Base-by-base conservation (phyloP, 345 rosid species). In the Populus pruinosa region DNA sequence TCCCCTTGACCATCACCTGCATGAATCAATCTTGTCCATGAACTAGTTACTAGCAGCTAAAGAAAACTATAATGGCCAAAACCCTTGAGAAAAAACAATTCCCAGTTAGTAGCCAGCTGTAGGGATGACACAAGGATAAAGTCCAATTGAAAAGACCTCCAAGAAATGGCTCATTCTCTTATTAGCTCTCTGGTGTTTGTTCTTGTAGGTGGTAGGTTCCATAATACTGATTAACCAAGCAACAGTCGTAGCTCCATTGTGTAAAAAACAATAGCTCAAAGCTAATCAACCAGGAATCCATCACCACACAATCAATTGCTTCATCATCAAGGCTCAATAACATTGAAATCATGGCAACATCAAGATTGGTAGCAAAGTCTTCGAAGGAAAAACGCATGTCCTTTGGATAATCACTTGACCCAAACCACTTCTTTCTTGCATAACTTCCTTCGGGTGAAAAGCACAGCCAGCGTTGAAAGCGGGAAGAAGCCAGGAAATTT, bases 281-380 rank as follows among this genome's bases (percentile, higher is more conserved):
- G 71, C 67, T 76, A 74, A 77, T 70, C 39, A 63, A 55, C 23
- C 25, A 70, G 65, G 47, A 65, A 69, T 67, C 61, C 81, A 77
- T 71, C 79, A 71, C 27, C 70, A 71, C 68, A 68, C 31, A 64
- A 67, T 73, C 71, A 77, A 31, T 74, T 80, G 79, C 80, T 73
- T 76, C 10, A 76, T 20, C 55, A 50, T 23, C 39, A 72, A 68
- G 80, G 69, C 68, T 69, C 63, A 50, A 70, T 71, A 75, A 38
- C 71, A 73, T 63, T 69, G 18, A 63, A 69, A 65, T 44, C 44
- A 55, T 55, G 4, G 61, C 9, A 21, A 21, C 11, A 21, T 55
- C 3, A 25, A 35, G 62, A 41, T 11, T 6, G 20, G 11, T 20
- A 44, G 25, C 29, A 20, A 7, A 55, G 21, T 55, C 25, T 55